phyloP scores from a whole-genome alignment of 2,329 filamentous ascomycete species.

The Sclerotinia spermophila region DNA sequence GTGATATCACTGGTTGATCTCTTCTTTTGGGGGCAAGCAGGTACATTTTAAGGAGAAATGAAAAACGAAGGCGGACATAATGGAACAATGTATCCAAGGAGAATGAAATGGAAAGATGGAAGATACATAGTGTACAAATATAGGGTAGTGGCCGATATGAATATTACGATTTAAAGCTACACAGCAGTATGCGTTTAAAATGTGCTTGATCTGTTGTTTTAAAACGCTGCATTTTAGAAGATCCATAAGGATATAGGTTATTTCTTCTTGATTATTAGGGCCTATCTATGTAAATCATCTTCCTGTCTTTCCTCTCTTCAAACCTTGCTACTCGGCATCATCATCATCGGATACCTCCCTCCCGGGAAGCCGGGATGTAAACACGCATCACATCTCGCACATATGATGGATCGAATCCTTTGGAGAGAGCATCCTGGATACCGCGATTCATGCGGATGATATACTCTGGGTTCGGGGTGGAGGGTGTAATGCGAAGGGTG shows the following conservation, averaged over 20 bases:
- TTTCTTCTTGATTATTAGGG: neutral
- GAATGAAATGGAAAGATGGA: neutral
- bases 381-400: neutral
- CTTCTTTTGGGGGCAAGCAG: slow-evolving; percentile 7
- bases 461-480: neutral
- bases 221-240: neutral
- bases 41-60: neutral
- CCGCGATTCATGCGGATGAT: neutral
- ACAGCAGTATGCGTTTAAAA: neutral
- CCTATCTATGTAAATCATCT: neutral
- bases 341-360: neutral
- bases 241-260: neutral
- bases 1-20: slow-evolving; percentile 17
- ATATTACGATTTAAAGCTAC: neutral
- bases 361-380: neutral
- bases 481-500: neutral
- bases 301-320: neutral
- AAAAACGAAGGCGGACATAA: neutral
- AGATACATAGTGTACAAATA: slow-evolving; percentile 9
- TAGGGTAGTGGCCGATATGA: slow-evolving; percentile 1
- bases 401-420: neutral
- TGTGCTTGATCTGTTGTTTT: no score
- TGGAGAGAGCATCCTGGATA: neutral
- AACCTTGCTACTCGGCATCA: neutral
- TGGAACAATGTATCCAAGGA: slow-evolving; percentile 13